Evolutionary conservation across 106 monocot species (phyloP).

Genomic region (Xerophyta viscosa): DNA sequence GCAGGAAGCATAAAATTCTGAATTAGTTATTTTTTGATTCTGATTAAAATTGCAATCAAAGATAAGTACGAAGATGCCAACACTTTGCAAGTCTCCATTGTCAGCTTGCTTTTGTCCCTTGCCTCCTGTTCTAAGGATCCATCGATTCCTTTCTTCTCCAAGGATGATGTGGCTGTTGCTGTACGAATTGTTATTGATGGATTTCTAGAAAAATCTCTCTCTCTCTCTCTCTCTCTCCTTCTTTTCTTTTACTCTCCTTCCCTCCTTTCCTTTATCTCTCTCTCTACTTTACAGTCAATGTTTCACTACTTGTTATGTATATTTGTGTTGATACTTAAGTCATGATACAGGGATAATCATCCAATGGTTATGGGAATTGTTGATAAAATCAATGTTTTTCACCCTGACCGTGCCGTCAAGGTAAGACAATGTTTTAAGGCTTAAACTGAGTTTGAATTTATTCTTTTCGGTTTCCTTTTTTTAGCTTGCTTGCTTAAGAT

Average conservation of each 20-base stretch:
- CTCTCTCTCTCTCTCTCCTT: not conserved
- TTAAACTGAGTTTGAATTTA: too few species aligned
- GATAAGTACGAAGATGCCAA: not conserved
- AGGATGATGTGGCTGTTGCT: slow-evolving; percentile 31
- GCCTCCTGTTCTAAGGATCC: slow-evolving; percentile 41
- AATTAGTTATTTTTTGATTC: too few species aligned
- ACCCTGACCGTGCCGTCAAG: slow-evolving; percentile 89
- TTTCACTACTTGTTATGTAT: too few species aligned
- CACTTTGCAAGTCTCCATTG: slow-evolving; percentile 61
- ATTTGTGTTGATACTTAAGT: too few species aligned
- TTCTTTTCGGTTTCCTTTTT: too few species aligned
- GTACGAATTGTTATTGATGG: slow-evolving; percentile 82
- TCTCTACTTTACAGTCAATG: too few species aligned
- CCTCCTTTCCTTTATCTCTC: too few species aligned
- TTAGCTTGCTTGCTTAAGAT: not conserved
- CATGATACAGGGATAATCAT: slow-evolving; percentile 35
- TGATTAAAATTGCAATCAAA: not conserved
- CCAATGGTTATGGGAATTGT: slow-evolving; percentile 17
- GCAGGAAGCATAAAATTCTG: too few species aligned
- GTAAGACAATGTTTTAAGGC: too few species aligned
- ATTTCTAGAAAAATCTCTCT: slow-evolving; percentile 72
- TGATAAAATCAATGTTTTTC: slow-evolving; percentile 91
- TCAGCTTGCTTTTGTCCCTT: slow-evolving; percentile 71
- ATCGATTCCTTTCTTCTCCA: slow-evolving; percentile 57
- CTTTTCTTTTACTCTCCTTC: too few species aligned